phyloP scores from a whole-genome alignment of 768 basidiomycete genomes.

The Pholiota microspora region DNA sequence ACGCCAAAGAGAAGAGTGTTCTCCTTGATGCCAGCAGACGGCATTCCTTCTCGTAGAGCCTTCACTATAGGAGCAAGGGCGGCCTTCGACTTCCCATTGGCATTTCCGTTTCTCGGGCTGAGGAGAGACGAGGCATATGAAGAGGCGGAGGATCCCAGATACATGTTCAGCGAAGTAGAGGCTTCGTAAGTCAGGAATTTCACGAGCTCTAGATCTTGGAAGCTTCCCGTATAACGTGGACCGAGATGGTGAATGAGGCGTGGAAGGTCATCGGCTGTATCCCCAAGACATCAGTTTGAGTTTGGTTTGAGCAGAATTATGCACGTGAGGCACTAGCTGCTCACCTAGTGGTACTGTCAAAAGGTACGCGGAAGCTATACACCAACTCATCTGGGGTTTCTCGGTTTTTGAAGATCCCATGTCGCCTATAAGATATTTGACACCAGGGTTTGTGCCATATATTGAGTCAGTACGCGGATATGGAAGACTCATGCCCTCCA shows the following conservation, averaged over 20 bases:
- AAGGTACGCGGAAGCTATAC: constrained; percentile 63
- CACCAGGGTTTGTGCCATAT: constrained; percentile 7
- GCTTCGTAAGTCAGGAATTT: constrained; percentile 86
- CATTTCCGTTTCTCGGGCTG: neutral
- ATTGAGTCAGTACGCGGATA: constrained; percentile 55
- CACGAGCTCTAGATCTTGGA: constrained; percentile 68
- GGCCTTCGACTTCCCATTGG: constrained; percentile 4
- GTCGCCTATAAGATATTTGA: constrained; percentile 56
- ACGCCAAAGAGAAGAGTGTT: constrained; percentile 22
- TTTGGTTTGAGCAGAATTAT: neutral
- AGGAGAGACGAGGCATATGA: constrained; percentile 7
- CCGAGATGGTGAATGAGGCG: constrained; percentile 80
- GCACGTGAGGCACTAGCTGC: neutral
- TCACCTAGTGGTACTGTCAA: constrained; percentile 58
- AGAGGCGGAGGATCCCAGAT: constrained; percentile 49
- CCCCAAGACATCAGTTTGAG: constrained; percentile 5
- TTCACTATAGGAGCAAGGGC: constrained; percentile 39
- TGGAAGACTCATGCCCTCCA: constrained; percentile 57
- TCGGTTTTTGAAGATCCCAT: constrained; percentile 23
- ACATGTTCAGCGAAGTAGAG: constrained; percentile 80
- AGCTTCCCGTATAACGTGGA: constrained; percentile 72
- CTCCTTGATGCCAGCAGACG: constrained; percentile 26
- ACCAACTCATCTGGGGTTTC: constrained; percentile 55
- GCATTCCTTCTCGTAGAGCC: constrained; percentile 46
- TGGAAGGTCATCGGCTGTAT: constrained; percentile 64